Percentiles rank a stretch among this genome's conserved stretches.
Evolutionary conservation across 257 asterid genomes (phyloP).

Genomic region (Fraxinus quadrangulata): DNA sequence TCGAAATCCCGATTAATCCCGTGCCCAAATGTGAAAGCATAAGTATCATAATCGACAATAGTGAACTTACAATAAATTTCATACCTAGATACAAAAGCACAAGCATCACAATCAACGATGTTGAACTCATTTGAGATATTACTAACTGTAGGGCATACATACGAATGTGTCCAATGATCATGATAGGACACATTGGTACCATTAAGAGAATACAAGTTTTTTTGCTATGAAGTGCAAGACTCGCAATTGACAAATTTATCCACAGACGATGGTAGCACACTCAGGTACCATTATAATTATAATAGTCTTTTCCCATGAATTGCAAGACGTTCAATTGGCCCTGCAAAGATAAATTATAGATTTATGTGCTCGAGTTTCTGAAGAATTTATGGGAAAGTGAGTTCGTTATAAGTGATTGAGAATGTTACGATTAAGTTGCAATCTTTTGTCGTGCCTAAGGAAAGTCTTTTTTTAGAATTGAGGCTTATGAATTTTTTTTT

Average conservation of each 20-base stretch:
- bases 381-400: not conserved
- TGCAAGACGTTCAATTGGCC: not conserved
- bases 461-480: no score
- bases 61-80: conserved; percentile 24
- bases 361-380: not conserved
- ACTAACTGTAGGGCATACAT: not conserved
- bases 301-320: not conserved
- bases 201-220: no score
- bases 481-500: no score
- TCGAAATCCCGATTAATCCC: no score
- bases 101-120: no score
- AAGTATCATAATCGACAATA: not conserved
- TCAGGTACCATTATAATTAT: not conserved
- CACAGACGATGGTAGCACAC: rapidly evolving
- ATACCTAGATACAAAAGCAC: no score
- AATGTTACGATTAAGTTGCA: conserved; percentile 18
- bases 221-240: no score
- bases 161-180: no score
- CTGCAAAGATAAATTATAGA: not conserved
- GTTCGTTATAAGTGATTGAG: conserved; percentile 16
- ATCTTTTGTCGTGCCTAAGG: not conserved
- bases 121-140: conserved; percentile 11
- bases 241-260: no score
- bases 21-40: no score
- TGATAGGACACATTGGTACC: no score